Evolutionary conservation across 2,329 filamentous ascomycete species (phyloP), one percentile per base, ranked within the genome.

Genomic region (Blumeria hordei): DNA sequence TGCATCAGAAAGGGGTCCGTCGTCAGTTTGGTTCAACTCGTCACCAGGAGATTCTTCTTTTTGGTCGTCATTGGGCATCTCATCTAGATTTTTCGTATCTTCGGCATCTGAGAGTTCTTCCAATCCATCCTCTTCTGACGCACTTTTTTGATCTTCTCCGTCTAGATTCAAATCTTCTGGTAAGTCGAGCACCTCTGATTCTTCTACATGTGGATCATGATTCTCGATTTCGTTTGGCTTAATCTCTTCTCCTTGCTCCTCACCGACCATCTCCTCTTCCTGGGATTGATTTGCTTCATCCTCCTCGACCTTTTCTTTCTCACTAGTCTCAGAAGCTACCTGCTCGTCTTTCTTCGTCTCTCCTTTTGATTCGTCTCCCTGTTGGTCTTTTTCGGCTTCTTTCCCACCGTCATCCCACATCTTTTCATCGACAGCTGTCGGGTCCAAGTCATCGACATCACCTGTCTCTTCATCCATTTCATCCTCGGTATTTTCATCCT

Each of bases 401-500:
- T 82, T 74, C 45, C 86, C 81, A 49, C 81, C 80, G 41, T 88
- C 88, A 67, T 98, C 88, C 92, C 92, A 98, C 77, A 96, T 88
- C 72, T 96, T 98, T 70, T 98, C 93, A 65, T 98, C 93, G 1
- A 96, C 84, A 18, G 90, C 85, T 14, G 80, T 84, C 11, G 87
- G 83, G 61, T 94, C 90, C 44, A 94, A 72, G 62, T 94, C 87
- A 69, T 95, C 86, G 10, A 96, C 88, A 62, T 88, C 84, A 1
- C 88, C 92, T 5, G 84, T 77, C 67, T 96, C 87, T 62, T 94
- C 88, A 60, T 95, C 88, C 65, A 93, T 81, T 53, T 86, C 82
- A n/a, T 82, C 72, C 35, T 80, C 76, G 45, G 80, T 76, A 32
- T 84, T 75, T 35, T 78, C 77, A 54, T 81, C 76, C 43, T 76